Evolutionary conservation across 2,329 filamentous ascomycete species (phyloP).

Genomic region (Pseudogymnoascus sp.): DNA sequence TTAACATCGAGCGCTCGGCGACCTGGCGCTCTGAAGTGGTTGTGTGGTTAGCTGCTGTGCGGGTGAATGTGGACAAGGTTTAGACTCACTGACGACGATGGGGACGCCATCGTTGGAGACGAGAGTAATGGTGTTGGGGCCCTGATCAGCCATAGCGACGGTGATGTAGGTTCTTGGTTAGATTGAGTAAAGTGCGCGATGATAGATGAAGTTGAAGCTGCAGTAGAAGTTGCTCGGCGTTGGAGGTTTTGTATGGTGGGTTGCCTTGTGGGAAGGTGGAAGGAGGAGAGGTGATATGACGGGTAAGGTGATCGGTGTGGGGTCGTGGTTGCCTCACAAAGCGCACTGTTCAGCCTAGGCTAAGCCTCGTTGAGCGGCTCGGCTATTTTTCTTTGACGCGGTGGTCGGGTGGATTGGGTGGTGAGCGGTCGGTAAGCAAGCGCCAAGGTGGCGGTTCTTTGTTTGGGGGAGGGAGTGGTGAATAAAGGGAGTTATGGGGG

Average conservation of each 20-base stretch:
- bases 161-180: neutral
- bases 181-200: neutral
- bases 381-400: neutral
- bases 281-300: neutral
- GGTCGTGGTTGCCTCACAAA: neutral
- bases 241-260: neutral
- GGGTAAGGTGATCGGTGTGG: neutral
- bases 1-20: slow-evolving; percentile 83
- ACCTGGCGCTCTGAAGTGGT: slow-evolving; percentile 60
- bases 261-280: neutral
- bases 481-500: neutral
- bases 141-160: slow-evolving; percentile 7
- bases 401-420: neutral
- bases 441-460: neutral
- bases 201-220: neutral
- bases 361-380: neutral
- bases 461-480: neutral
- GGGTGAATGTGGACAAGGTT: slow-evolving; percentile 5
- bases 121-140: slow-evolving; percentile 33
- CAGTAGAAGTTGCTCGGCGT: neutral
- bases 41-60: slow-evolving; percentile 3
- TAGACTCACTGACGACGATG: slow-evolving; percentile 41
- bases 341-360: neutral
- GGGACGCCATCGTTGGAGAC: slow-evolving; percentile 41
- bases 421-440: neutral